Percentiles rank a stretch among this genome's conserved stretches.
These are phyloP conservation scores for Amphichorda felina DNA, from an alignment of 2,329 filamentous ascomycete species.

Conservation along the genomic window DNA sequence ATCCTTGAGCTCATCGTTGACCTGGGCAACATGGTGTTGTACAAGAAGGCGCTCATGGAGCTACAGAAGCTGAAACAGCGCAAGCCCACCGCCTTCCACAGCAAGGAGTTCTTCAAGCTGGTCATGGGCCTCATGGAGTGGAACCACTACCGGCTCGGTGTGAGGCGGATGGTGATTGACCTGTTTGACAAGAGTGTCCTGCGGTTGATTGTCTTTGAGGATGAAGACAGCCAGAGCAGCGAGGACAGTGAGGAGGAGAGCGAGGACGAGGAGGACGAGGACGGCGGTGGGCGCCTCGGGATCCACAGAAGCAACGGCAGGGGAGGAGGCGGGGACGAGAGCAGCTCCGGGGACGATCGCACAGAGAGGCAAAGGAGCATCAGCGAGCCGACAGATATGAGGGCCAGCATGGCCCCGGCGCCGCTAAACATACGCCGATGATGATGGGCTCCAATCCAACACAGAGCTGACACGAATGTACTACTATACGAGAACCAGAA, in stretches of 20 bases:
- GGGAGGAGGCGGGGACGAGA: constrained; percentile 18
- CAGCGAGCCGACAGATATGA: constrained; percentile 26
- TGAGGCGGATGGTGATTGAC: constrained; percentile 84
- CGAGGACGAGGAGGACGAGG: constrained; percentile 12
- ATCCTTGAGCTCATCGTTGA: constrained; percentile 80
- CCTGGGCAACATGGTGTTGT: constrained; percentile 84
- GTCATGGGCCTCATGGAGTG: constrained; percentile 76
- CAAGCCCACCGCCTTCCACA: constrained; percentile 63
- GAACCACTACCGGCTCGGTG: constrained; percentile 79
- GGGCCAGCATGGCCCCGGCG: constrained; percentile 18
- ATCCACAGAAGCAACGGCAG: constrained; percentile 5
- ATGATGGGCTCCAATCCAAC: no score
- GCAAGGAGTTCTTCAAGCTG: constrained; percentile 69
- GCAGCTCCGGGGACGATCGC: constrained; percentile 37
- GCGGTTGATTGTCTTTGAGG: constrained; percentile 68
- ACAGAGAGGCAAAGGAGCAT: constrained; percentile 48
- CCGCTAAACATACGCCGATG: constrained; percentile 19
- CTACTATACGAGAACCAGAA: not conserved
- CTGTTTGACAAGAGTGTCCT: constrained; percentile 88
- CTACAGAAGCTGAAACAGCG: constrained; percentile 68
- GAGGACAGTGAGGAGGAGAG: constrained; percentile 40
- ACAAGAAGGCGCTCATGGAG: constrained; percentile 75
- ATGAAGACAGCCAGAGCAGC: constrained; percentile 26
- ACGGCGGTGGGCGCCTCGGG: not conserved
- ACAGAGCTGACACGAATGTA: constrained; percentile 1